phyloP scores from a whole-genome alignment of 768 basidiomycete genomes.

The Leccinum aurantiacum region DNA sequence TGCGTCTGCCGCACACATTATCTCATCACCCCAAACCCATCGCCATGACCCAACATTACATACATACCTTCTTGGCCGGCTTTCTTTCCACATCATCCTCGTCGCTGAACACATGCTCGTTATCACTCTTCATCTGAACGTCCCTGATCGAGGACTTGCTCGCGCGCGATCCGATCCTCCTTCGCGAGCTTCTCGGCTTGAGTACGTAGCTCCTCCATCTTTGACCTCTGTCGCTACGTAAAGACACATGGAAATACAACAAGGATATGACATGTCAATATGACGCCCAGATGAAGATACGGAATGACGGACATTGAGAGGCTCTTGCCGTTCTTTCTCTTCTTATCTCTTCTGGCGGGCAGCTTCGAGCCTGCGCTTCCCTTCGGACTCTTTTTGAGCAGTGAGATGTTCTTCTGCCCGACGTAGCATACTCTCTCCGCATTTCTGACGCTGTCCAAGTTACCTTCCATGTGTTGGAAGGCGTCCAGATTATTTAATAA shows the following conservation, averaged over 20 bases:
- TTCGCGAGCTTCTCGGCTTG: constrained; percentile 81
- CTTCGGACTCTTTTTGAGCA: constrained; percentile 66
- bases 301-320: constrained; percentile 55
- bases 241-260: not conserved
- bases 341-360: constrained; percentile 79
- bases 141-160: constrained; percentile 74
- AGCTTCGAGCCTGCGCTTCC: constrained; percentile 72
- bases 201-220: constrained; percentile 60
- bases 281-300: not conserved
- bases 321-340: constrained; percentile 67
- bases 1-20: constrained; percentile 15
- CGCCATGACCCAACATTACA: not conserved
- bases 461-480: constrained; percentile 60
- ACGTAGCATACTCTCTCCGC: constrained; percentile 82
- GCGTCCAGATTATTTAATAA: constrained; percentile 59
- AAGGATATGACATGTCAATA: not conserved
- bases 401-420: not conserved
- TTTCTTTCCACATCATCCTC: constrained; percentile 63
- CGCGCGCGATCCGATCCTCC: constrained; percentile 70
- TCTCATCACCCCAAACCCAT: not conserved
- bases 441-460: constrained; percentile 63
- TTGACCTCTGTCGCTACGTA: constrained; percentile 45
- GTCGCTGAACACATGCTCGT: constrained; percentile 69
- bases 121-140: constrained; percentile 66
- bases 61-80: constrained; percentile 65